Evolutionary conservation across 140 eudicot species (phyloP).

Genomic region (Senecio squalidus): DNA sequence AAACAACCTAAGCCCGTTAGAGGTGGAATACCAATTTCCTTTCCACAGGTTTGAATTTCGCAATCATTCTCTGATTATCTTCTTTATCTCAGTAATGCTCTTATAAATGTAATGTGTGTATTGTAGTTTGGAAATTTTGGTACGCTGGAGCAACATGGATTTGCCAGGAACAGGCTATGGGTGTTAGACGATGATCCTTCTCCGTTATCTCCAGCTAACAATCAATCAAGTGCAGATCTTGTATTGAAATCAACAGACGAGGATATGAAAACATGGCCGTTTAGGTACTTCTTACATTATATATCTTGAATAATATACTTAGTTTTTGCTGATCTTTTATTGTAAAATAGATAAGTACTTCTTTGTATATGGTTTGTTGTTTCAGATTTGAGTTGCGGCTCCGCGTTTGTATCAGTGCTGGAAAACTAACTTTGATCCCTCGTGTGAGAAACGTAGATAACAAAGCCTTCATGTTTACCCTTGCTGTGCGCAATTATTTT

Average conservation of each 20-base stretch:
- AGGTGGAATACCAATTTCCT: conserved; percentile 85
- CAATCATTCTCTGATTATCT: background rate
- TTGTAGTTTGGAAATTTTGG: conserved; percentile 81
- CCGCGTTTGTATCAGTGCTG: conserved; percentile 55
- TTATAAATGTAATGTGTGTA: conserved; percentile 16
- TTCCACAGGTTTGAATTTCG: conserved; percentile 68
- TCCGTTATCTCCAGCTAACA: conserved; percentile 66
- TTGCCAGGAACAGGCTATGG: conserved; percentile 90
- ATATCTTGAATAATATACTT: conserved; percentile 3
- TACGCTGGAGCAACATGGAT: conserved; percentile 79
- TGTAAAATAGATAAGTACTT: conserved; percentile 4
- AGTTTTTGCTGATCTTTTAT: background rate
- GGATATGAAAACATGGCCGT: conserved; percentile 86
- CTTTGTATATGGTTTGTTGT: conserved; percentile 13
- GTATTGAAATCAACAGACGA: conserved; percentile 75
- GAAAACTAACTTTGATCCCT: conserved; percentile 74
- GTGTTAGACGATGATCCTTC: conserved; percentile 64
- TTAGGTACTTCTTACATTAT: conserved; percentile 38
- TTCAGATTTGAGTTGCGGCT: conserved; percentile 86
- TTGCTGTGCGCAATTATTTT: conserved; percentile 77
- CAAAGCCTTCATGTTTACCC: conserved; percentile 75
- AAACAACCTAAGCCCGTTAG: conserved; percentile 68
- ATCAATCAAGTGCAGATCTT: conserved; percentile 67
- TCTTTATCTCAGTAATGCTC: background rate
- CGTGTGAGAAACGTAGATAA: conserved; percentile 84